Base-by-base conservation (phyloP, 352 stramenopile species). In the Phytophthora capsici region DNA sequence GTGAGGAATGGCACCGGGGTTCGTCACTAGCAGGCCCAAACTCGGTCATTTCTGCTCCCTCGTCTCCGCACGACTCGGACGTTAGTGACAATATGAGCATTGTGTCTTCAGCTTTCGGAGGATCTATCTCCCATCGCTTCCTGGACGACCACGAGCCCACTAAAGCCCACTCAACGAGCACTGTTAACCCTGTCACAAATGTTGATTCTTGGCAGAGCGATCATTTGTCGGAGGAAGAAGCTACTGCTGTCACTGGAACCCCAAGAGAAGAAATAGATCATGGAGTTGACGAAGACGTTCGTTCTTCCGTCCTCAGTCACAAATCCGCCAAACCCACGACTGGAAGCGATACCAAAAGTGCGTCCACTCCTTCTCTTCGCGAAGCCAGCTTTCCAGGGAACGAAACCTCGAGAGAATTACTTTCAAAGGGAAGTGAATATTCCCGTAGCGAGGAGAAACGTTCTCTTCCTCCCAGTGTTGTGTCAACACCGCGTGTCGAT, bases 181-280 rank as follows among this genome's bases (percentile, higher is more conserved):
- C 19, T 4, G 10, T 28, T 19, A 58, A 47, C 23, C 6, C 22
- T 7, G 13, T 17, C 14, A 17, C 51, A 22, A 52, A 14, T 17
- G 37, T 66, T 2, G 61, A 71, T n/a, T 66, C 54, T 4, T 69
- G 65, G 65, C 52, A 66, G 17, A 65, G 51, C 22, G 66, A 57
- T 16, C 30, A 57, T 17, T 57, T 70, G n/a, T 55, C 47, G 20
- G 9, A 10, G 13, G 43, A 63, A 13, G 55, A 70, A 22, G 20
- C 36, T 30, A 58, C 6, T n/a, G 34, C 26, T 14, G 43, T 16
- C 20, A 13, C 51, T 44, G 40, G 26, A 22, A 23, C 17, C 16
- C 12, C 26, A 47, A 53, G 47, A 34, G 54, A 60, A 38, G 53
- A 58, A 19, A 9, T 16, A 12, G 49, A 56, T 12, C 28, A 54